Conservation (phyloP, 169 alveolate genomes). For the Cystoisospora suis region DNA sequence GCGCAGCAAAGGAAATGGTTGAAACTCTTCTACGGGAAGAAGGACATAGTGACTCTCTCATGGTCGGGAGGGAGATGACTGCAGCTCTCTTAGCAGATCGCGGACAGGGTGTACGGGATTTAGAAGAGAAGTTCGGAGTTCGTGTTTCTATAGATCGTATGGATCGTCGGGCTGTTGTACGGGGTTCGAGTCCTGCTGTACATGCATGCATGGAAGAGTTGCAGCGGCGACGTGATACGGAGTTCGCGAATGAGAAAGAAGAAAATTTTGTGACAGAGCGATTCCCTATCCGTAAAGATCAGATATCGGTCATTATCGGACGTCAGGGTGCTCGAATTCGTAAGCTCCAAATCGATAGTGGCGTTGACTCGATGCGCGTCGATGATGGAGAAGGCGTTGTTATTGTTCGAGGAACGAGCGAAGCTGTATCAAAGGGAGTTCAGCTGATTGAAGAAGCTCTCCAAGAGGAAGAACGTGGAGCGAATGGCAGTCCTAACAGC, state of each 20-base stretch:
- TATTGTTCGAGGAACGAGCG: constrained; percentile 3
- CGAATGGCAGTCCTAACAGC: constrained; percentile 28
- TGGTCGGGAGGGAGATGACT: constrained; percentile 17
- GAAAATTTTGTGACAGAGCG: constrained; percentile 37
- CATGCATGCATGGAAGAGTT: constrained; percentile 5
- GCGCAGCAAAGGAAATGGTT: background rate
- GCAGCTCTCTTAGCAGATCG: constrained; percentile 23
- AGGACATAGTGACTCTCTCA: background rate
- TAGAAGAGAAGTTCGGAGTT: background rate
- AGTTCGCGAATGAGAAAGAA: constrained; percentile 36
- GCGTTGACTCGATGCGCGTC: constrained; percentile 47
- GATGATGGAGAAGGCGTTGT: constrained; percentile 58
- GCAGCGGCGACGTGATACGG: constrained; percentile 8
- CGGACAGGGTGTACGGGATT: constrained; percentile 14
- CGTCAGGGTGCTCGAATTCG: constrained; percentile 56
- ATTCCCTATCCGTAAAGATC: constrained; percentile 36
- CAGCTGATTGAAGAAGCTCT: constrained; percentile 11
- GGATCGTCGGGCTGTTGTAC: background rate
- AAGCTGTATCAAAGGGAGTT: constrained; percentile 6
- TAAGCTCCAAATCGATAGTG: constrained; percentile 44
- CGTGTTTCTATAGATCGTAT: background rate
- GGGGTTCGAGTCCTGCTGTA: background rate
- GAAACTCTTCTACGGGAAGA: background rate
- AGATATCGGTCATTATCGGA: constrained; percentile 44
- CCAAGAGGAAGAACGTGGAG: constrained; percentile 20